Base-by-base conservation (phyloP, 2,329 filamentous ascomycete species). In the Colletotrichum karsti region DNA sequence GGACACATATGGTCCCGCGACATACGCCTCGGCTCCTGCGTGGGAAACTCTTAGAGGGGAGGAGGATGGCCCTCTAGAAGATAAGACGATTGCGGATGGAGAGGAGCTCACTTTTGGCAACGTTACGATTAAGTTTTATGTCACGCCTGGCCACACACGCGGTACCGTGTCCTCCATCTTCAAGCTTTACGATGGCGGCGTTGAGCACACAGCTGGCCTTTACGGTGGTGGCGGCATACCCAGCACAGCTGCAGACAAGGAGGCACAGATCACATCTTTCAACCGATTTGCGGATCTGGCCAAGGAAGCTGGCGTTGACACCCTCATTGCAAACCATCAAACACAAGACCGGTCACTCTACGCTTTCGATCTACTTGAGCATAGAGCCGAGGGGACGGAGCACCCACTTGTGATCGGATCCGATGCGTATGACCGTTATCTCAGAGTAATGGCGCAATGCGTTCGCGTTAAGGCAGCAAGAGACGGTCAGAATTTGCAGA, bases 191-290 rank as follows among this genome's bases (percentile, higher is more conserved):
- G 72, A 75, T 13, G 35, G 35, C 3, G 73, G 73, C 13, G 41
- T 63, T 22, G 51, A 59, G 55, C 71, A 74, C n/a, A 58, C 67
- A 0, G 74, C 72, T 1, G 74, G 72, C 9, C 56, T 74, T 12
- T 75, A 72, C 44, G 72, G 73, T n/a, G 73, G 74, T 33, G 69
- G 69, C 7, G 73, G 73, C 4, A 60, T 72, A 3, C 70, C 72
- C 1, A 64, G 53, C 20, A 50, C 50, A 7, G 73, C 72, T 2
- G 51, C 56, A 1, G 69, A 72, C 35, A 74, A 71, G 26, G 66
- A 63, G 2, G 55, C 50, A 7, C 74, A 75, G 41, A 69, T 75
- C 18, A 22, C 12, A 4, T 67, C 63, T 3, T 26, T 67, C 12
- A 50, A 30, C 12, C 24, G 50, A 12, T 67, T 67, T 12, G 63